These are phyloP conservation scores for Calonectria multiphialidica DNA, from an alignment of 2,329 filamentous ascomycete genomes.

Conservation along the genomic window DNA sequence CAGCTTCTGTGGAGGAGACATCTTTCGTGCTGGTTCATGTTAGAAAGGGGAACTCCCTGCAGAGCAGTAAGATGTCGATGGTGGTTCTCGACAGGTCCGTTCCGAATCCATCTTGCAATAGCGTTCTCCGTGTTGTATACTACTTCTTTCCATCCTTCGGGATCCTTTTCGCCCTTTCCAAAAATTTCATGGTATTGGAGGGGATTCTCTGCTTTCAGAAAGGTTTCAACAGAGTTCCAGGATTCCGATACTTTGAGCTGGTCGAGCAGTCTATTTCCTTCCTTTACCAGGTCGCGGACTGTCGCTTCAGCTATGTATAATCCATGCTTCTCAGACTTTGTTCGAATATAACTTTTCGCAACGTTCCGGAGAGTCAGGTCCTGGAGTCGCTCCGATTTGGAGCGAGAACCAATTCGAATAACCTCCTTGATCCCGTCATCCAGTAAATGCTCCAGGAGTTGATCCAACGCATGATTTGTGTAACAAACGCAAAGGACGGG, in stretches of 20 bases:
- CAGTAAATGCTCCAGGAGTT: conserved; percentile 71
- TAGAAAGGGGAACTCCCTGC: neutral
- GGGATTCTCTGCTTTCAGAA: neutral
- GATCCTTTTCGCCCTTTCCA: neutral
- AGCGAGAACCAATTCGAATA: conserved; percentile 72
- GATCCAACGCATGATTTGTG: conserved; percentile 64
- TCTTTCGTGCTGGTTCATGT: neutral
- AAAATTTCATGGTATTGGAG: neutral
- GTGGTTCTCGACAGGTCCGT: neutral
- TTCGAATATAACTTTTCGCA: neutral
- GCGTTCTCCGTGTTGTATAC: neutral
- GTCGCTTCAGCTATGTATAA: neutral
- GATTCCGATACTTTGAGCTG: neutral
- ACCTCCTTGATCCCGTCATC: conserved; percentile 61
- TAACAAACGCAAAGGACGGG: conserved; percentile 62
- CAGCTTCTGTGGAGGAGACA: neutral
- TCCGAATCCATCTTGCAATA: neutral
- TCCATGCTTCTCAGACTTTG: neutral
- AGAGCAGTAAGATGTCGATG: neutral
- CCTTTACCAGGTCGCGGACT: neutral
- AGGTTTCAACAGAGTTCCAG: neutral
- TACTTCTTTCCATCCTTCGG: neutral
- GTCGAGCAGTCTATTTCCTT: neutral
- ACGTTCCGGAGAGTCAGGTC: neutral
- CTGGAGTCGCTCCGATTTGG: conserved; percentile 55